These are phyloP conservation scores for Candida cerambycidarum DNA, from an alignment of 805 yeast species.

Conservation along the genomic window DNA sequence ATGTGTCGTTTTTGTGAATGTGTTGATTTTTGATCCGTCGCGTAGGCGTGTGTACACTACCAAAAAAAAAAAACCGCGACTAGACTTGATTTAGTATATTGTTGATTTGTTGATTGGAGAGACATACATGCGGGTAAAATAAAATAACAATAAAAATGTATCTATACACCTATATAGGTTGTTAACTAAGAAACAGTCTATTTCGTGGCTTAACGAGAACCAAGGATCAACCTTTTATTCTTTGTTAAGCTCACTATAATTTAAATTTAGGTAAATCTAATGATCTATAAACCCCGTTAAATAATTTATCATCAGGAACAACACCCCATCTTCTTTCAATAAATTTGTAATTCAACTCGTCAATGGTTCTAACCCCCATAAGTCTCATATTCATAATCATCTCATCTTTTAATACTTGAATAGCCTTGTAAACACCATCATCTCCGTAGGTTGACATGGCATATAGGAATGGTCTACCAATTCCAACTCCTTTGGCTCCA, in stretches of 20 bases:
- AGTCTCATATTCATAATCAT: conserved; percentile 65
- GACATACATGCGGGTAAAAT: too few relatives aligned
- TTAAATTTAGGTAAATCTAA: conserved; percentile 54
- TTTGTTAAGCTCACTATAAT: conserved; percentile 8
- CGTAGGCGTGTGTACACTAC: conserved; percentile 8
- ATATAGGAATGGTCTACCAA: conserved; percentile 74
- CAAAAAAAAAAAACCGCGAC: not conserved
- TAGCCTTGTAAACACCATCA: conserved; percentile 65
- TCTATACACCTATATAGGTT: too few relatives aligned
- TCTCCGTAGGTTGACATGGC: conserved; percentile 82
- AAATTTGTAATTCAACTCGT: conserved; percentile 55
- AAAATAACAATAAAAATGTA: not conserved
- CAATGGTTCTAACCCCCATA: conserved; percentile 55
- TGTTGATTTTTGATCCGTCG: conserved; percentile 9
- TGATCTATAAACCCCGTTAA: conserved; percentile 54
- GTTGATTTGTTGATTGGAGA: too few relatives aligned
- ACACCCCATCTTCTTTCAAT: conserved; percentile 56
- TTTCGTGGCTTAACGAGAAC: too few relatives aligned
- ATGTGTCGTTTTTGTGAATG: conserved; percentile 4
- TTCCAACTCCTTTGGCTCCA: conserved; percentile 75
- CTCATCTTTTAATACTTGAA: conserved; percentile 60
- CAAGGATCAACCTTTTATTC: too few relatives aligned
- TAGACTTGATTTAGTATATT: not conserved
- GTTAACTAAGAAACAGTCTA: too few relatives aligned
- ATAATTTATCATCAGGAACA: conserved; percentile 58